Conservation (phyloP, 1,284 basidiomycete species). For the Volvariella surrecta region DNA sequence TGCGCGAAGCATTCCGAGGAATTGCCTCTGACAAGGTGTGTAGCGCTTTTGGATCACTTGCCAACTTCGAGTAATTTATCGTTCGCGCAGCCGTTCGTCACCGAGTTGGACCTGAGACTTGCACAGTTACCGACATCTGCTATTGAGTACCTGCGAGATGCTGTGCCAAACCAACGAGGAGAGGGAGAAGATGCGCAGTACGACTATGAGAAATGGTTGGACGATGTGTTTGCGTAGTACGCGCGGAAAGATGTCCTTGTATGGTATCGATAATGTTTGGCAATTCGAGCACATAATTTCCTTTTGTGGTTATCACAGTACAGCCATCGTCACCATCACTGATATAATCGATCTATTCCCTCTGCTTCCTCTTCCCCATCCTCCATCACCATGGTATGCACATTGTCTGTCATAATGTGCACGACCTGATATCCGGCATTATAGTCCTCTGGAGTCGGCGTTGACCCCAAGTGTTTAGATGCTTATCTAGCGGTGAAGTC, state of each 20-base stretch:
- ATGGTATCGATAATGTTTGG: constrained; percentile 4
- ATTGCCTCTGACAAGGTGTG: constrained; percentile 85
- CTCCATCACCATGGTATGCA: background rate
- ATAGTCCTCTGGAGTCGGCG: constrained; percentile 74
- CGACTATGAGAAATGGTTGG: constrained; percentile 74
- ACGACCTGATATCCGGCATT: background rate
- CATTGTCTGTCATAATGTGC: background rate
- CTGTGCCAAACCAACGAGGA: constrained; percentile 50
- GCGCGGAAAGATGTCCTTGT: background rate
- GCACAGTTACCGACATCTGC: constrained; percentile 77
- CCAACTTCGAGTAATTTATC: no score
- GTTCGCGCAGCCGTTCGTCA: constrained; percentile 72
- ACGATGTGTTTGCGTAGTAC: constrained; percentile 58
- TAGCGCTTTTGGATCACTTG: no score
- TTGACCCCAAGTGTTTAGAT: constrained; percentile 51
- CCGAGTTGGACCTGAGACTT: constrained; percentile 85
- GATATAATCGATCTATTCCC: constrained; percentile 2
- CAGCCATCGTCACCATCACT: constrained; percentile 5
- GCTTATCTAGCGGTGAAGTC: constrained; percentile 77
- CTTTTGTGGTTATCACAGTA: constrained; percentile 6
- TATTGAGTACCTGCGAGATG: constrained; percentile 78
- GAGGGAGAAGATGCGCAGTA: constrained; percentile 58
- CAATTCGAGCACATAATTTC: constrained; percentile 9
- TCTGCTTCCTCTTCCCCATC: background rate
- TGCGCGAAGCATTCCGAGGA: constrained; percentile 90